Conservation (phyloP, 2,329 filamentous ascomycete species). For the Aspergillus tubingensis region DNA sequence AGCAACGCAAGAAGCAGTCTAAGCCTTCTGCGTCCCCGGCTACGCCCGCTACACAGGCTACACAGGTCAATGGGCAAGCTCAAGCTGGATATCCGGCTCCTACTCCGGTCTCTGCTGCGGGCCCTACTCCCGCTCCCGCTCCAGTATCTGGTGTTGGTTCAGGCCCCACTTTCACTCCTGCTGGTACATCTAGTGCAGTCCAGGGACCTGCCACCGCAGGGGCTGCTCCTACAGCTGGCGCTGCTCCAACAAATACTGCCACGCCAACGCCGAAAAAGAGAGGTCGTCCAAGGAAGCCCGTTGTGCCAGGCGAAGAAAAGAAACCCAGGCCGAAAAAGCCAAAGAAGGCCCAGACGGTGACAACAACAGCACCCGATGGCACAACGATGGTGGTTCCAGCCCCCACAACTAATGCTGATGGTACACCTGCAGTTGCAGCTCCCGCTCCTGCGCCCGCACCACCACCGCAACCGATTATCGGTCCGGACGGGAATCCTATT, state of each 20-base stretch:
- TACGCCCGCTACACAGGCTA: conserved; percentile 7
- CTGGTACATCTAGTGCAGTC: background rate
- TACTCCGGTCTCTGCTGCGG: background rate
- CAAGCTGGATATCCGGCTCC: conserved; percentile 10
- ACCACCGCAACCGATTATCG: conserved; percentile 10
- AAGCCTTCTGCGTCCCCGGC: conserved; percentile 15
- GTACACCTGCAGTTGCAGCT: background rate
- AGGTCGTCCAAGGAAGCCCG: conserved; percentile 34
- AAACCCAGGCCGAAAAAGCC: conserved; percentile 22
- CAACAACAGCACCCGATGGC: conserved; percentile 19
- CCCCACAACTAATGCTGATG: conserved; percentile 18
- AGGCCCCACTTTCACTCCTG: background rate
- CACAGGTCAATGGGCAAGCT: conserved; percentile 18
- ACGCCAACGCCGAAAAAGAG: conserved; percentile 26
- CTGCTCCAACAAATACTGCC: background rate
- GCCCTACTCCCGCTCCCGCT: background rate
- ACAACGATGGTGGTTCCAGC: background rate
- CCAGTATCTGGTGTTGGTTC: background rate
- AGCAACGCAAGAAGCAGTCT: conserved; percentile 15
- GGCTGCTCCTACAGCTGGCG: background rate
- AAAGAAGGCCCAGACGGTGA: conserved; percentile 22
- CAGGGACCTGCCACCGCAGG: background rate
- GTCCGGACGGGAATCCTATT: conserved; percentile 22
- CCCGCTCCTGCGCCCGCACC: conserved; percentile 4
- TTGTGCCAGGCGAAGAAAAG: conserved; percentile 19